These are phyloP conservation scores for Aquilaria agallochum DNA, from an alignment of 441 rosid genomes.

Conservation along the genomic window DNA sequence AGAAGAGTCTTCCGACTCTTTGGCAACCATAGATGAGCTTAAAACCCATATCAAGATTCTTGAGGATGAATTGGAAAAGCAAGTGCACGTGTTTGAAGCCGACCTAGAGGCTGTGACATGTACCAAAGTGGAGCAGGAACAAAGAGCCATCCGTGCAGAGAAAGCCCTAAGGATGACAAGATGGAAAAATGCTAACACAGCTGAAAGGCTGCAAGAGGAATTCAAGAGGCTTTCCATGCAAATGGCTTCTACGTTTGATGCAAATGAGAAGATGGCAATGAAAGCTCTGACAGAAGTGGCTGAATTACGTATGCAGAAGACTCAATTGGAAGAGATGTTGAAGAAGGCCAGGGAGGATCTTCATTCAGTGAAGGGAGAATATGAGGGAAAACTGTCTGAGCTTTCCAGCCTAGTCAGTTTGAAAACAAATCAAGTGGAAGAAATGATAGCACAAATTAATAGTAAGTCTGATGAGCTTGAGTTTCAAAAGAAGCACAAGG, in stretches of 20 bases:
- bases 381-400: constrained; percentile 43
- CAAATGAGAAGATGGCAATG: constrained; percentile 71
- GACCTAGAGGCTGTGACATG: constrained; percentile 52
- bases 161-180: constrained; percentile 62
- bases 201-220: constrained; percentile 75
- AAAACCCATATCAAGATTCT: constrained; percentile 42
- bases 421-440: constrained; percentile 40
- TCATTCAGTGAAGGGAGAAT: constrained; percentile 32
- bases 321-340: constrained; percentile 52
- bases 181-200: constrained; percentile 63
- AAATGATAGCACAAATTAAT: constrained; percentile 37
- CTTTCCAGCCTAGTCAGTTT: constrained; percentile 39
- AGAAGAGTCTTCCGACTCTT: constrained; percentile 38
- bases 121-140: constrained; percentile 78
- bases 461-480: constrained; percentile 53
- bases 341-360: constrained; percentile 48
- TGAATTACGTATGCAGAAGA: constrained; percentile 53
- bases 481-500: constrained; percentile 43
- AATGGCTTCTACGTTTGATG: constrained; percentile 64
- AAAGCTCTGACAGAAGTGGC: constrained; percentile 65
- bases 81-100: constrained; percentile 44
- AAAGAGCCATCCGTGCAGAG: constrained; percentile 78
- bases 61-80: constrained; percentile 74
- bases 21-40: constrained; percentile 47
- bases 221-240: constrained; percentile 65